Evolutionary conservation across 192 early-diverging fungal genomes (phyloP).

Genomic region (Coemansia sp.): DNA sequence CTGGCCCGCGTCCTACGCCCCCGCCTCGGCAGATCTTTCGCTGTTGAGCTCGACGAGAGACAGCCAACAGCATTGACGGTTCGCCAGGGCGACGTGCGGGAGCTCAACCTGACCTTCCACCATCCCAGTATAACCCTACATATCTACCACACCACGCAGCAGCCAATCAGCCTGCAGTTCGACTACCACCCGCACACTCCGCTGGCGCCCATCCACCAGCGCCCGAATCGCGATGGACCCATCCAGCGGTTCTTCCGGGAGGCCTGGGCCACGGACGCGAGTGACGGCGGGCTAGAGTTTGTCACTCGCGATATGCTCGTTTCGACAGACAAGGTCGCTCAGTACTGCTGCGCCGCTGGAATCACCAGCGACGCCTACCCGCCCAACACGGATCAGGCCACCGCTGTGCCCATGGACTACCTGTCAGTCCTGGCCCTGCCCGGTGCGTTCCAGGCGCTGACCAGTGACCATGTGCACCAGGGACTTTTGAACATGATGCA

Average conservation of each 20-base stretch:
- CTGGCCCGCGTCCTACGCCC: conserved; percentile 56
- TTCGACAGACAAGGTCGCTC: conserved; percentile 77
- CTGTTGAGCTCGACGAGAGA: too few species aligned
- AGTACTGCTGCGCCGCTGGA: conserved; percentile 68
- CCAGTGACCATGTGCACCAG: conserved; percentile 73
- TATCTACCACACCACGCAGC: conserved; percentile 47
- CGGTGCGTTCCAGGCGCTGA: conserved; percentile 72
- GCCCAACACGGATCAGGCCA: conserved; percentile 59
- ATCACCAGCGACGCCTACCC: conserved; percentile 57
- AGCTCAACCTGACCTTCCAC: conserved; percentile 5
- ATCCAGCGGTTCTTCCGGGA: conserved; percentile 82
- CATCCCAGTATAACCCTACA: conserved; percentile 39
- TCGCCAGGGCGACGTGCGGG: neutral
- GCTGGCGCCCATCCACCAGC: conserved; percentile 71
- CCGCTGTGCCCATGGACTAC: conserved; percentile 85
- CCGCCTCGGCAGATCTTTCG: conserved; percentile 53
- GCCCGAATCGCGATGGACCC: conserved; percentile 59
- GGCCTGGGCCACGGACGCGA: conserved; percentile 59
- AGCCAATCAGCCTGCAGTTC: conserved; percentile 70
- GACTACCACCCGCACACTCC: conserved; percentile 67
- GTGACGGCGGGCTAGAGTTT: conserved; percentile 2
- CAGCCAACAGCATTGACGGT: too few species aligned
- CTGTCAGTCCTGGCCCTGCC: conserved; percentile 80
- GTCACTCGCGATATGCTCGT: neutral
- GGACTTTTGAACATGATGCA: conserved; percentile 82